Conservation (phyloP, 2,329 filamentous ascomycete species). For the Venturia effusa region DNA sequence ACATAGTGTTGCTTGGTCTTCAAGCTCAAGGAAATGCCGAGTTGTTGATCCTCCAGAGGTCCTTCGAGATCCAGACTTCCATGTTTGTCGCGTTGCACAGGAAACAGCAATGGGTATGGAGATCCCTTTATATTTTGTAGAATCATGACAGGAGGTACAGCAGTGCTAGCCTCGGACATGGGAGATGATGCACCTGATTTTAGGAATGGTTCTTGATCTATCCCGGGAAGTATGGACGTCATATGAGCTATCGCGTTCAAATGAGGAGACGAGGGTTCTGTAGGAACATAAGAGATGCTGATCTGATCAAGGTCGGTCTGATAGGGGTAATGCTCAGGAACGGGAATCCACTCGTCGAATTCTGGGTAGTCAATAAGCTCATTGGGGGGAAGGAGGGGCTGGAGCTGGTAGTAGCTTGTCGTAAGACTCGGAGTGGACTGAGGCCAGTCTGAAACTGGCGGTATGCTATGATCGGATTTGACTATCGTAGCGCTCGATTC, state of each 20-base stretch:
- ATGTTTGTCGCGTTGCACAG: slow-evolving; percentile 4
- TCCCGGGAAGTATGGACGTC: not conserved
- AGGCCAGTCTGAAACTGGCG: not conserved
- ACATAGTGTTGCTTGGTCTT: slow-evolving; percentile 16
- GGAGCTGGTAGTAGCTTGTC: not conserved
- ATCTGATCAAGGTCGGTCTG: not conserved
- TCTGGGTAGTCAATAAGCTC: not conserved
- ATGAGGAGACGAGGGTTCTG: not conserved
- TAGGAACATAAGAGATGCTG: not conserved
- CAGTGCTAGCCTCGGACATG: not conserved
- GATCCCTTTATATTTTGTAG: not conserved
- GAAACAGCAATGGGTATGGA: slow-evolving; percentile 7
- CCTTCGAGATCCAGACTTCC: slow-evolving; percentile 8
- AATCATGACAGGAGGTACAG: not conserved
- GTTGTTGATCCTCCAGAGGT: slow-evolving; percentile 9
- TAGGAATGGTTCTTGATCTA: not conserved
- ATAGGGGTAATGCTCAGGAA: not conserved
- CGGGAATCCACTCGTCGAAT: not conserved
- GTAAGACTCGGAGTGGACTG: not conserved
- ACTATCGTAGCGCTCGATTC: not conserved
- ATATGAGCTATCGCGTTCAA: not conserved
- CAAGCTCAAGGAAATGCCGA: slow-evolving; percentile 10
- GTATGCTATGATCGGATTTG: not conserved
- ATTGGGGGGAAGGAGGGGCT: not conserved
- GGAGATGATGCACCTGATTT: slow-evolving; percentile 2